Conservation (phyloP, 345 rosid species). For the Heritiera fomes region DNA sequence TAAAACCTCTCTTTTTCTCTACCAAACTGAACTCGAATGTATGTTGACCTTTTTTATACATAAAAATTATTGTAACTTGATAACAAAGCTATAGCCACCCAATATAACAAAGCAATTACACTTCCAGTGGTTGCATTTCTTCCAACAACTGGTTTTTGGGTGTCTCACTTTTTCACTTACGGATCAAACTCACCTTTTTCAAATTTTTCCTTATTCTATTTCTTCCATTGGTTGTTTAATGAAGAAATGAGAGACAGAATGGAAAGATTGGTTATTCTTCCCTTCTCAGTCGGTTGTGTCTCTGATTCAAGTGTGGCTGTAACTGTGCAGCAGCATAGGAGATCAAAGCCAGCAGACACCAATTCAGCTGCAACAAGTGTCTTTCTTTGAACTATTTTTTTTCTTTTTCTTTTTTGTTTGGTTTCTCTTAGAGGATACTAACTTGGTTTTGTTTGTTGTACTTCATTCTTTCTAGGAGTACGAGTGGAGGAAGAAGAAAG, state of each 20-base stretch:
- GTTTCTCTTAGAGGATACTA: not conserved
- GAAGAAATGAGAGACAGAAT: slow-evolving; percentile 68
- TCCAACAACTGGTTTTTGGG: not conserved
- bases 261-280: slow-evolving; percentile 80
- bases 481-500: slow-evolving; percentile 52
- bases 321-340: slow-evolving; percentile 24
- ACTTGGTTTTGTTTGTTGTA: not conserved
- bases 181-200: not conserved
- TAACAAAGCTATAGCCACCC: slow-evolving; percentile 37
- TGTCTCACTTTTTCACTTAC: not conserved
- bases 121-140: slow-evolving; percentile 13
- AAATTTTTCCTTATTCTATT: not conserved
- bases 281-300: slow-evolving; percentile 73
- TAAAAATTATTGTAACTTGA: slow-evolving; percentile 41
- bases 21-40: slow-evolving; percentile 26
- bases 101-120: slow-evolving; percentile 34
- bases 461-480: slow-evolving; percentile 27
- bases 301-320: slow-evolving; percentile 75
- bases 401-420: not conserved
- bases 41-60: slow-evolving; percentile 28
- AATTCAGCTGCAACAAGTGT: slow-evolving; percentile 40
- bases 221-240: slow-evolving; percentile 7
- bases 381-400: not conserved
- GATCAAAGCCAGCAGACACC: slow-evolving; percentile 19
- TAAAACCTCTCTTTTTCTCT: not conserved